phyloP scores from a whole-genome alignment of 2,329 filamentous ascomycete genomes.

The Neonectria faginata region DNA sequence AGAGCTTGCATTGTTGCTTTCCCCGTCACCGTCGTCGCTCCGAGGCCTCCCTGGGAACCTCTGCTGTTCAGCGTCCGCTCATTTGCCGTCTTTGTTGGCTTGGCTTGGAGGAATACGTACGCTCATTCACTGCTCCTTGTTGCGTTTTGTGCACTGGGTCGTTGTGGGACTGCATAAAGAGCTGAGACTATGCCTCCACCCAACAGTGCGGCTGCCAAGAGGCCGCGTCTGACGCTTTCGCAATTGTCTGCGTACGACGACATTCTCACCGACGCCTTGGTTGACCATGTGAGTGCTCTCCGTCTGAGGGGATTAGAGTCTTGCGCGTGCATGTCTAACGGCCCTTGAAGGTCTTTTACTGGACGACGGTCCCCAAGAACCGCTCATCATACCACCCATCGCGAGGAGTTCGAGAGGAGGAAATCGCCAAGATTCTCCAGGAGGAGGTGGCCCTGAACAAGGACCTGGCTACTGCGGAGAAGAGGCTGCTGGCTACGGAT shows the following conservation, averaged over 20 bases:
- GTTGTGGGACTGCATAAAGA: conserved; percentile 4
- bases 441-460: conserved; percentile 79
- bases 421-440: conserved; percentile 71
- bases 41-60: conserved; percentile 15
- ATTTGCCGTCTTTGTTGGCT: conserved; percentile 29
- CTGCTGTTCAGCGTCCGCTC: conserved; percentile 32
- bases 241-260: conserved; percentile 96
- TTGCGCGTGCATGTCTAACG: conserved; percentile 38
- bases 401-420: conserved; percentile 77
- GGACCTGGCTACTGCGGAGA: conserved; percentile 76
- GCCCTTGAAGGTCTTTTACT: conserved; percentile 83
- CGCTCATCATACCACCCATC: conserved; percentile 86
- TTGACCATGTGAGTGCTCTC: conserved; percentile 83
- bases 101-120: conserved; percentile 36
- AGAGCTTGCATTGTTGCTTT: conserved; percentile 23
- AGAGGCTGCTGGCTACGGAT: conserved; percentile 76
- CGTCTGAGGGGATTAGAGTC: conserved; percentile 11
- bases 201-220: conserved; percentile 60
- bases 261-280: conserved; percentile 91
- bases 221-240: conserved; percentile 82
- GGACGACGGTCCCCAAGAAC: conserved; percentile 96
- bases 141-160: conserved; percentile 13
- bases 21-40: conserved; percentile 1
- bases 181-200: conserved; percentile 52
- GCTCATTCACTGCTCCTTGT: conserved; percentile 34